phyloP scores from a whole-genome alignment of 2,329 filamentous ascomycete species.

The Scedosporium boydii region DNA sequence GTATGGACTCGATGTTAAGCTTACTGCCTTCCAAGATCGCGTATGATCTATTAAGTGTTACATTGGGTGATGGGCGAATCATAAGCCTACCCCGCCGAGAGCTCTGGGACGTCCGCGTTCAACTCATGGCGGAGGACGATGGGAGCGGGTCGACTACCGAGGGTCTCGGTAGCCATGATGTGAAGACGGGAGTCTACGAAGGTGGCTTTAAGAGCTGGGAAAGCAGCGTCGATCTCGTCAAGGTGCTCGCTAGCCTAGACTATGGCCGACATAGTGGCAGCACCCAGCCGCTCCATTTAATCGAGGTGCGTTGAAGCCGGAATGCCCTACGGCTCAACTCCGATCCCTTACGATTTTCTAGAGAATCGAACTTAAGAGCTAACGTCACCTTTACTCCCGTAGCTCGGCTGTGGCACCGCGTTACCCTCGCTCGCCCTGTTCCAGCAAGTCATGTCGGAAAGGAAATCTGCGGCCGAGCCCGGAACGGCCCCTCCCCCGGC shows the following conservation, averaged over 20 bases:
- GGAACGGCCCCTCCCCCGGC: conserved; percentile 11
- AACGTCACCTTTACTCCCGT: conserved; percentile 13
- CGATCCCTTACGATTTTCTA: background rate
- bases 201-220: conserved; percentile 89
- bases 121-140: conserved; percentile 67
- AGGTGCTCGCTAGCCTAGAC: conserved; percentile 43
- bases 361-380: background rate
- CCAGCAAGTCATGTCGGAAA: conserved; percentile 41
- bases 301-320: conserved; percentile 5
- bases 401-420: conserved; percentile 73
- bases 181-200: conserved; percentile 75
- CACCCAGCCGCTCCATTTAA: background rate
- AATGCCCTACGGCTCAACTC: background rate
- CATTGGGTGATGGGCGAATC: conserved; percentile 44
- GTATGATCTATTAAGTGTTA: conserved; percentile 52
- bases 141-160: conserved; percentile 28
- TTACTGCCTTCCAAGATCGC: conserved; percentile 64
- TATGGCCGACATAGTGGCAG: conserved; percentile 12
- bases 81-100: conserved; percentile 61
- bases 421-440: conserved; percentile 65
- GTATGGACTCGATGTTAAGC: conserved; percentile 39
- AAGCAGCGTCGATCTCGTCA: conserved; percentile 71
- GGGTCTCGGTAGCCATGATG: conserved; percentile 58
- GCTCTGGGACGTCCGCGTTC: conserved; percentile 71
- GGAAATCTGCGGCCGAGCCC: conserved; percentile 8